Conservation (phyloP, 306 rosid species). For the Sophora flavescens region DNA sequence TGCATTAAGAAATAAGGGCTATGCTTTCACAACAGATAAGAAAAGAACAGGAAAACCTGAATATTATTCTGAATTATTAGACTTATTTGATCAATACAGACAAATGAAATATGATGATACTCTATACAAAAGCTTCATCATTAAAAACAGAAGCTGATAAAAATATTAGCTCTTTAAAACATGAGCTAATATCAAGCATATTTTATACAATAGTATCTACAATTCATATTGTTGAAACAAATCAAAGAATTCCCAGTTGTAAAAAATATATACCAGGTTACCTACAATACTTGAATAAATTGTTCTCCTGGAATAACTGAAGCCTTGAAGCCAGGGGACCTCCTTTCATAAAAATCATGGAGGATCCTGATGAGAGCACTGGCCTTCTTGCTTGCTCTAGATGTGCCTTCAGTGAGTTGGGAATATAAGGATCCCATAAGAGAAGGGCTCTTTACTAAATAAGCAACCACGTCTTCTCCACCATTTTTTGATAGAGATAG, state of each 20-base stretch:
- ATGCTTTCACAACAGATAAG: too few species aligned
- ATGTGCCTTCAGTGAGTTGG: constrained; percentile 69
- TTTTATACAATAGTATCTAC: constrained; percentile 17
- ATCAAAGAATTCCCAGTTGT: constrained; percentile 49
- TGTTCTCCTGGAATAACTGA: constrained; percentile 62
- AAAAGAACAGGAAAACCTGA: constrained; percentile 11
- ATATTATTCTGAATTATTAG: constrained; percentile 18
- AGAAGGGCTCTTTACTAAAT: constrained; percentile 61
- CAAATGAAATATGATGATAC: constrained; percentile 40
- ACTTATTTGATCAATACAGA: constrained; percentile 35
- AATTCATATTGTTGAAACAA: not conserved
- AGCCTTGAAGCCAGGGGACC: constrained; percentile 58
- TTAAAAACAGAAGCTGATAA: constrained; percentile 62
- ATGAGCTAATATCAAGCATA: constrained; percentile 56
- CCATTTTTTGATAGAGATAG: constrained; percentile 71
- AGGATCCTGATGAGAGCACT: constrained; percentile 74
- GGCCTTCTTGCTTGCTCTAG: constrained; percentile 68
- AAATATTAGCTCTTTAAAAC: constrained; percentile 66
- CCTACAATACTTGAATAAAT: constrained; percentile 58
- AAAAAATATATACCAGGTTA: constrained; percentile 52
- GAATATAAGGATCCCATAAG: constrained; percentile 78
- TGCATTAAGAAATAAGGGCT: not conserved
- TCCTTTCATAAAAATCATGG: constrained; percentile 70
- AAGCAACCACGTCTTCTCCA: constrained; percentile 63
- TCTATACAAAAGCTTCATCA: constrained; percentile 61